Evolutionary conservation across 768 basidiomycete species (phyloP).

Genomic region (Amanita molliuscula): DNA sequence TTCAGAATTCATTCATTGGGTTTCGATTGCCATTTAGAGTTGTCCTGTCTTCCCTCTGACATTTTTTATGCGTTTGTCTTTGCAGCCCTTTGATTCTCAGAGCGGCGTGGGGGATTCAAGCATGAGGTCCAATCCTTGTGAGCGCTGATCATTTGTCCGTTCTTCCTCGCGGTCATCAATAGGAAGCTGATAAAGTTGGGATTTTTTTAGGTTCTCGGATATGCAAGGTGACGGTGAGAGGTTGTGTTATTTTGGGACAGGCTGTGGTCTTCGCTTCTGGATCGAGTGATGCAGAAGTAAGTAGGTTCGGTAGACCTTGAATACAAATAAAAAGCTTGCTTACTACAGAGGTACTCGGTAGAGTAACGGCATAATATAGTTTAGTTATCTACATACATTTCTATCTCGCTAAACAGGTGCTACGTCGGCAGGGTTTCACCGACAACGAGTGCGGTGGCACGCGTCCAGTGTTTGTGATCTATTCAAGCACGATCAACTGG

Average conservation of each 20-base stretch:
- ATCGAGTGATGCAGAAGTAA: no score
- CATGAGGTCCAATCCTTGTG: not conserved
- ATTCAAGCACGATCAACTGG: no score
- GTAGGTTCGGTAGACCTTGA: no score
- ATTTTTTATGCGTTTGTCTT: not conserved
- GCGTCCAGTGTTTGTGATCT: no score
- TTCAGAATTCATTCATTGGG: no score
- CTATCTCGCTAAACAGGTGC: no score
- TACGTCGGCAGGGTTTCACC: no score
- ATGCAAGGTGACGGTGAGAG: not conserved
- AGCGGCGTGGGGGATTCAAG: not conserved
- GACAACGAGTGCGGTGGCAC: no score
- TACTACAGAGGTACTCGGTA: no score
- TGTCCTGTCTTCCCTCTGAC: not conserved
- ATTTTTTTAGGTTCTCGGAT: not conserved
- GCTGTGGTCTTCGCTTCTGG: not conserved
- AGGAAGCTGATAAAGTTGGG: not conserved
- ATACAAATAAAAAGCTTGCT: no score
- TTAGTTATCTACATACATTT: no score
- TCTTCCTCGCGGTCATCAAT: not conserved
- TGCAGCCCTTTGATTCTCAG: not conserved
- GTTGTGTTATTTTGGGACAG: not conserved
- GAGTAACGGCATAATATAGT: no score
- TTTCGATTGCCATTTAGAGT: not conserved
- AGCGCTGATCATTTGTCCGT: not conserved